Conservation (phyloP, 441 rosid species). For the Brassica balearica region DNA sequence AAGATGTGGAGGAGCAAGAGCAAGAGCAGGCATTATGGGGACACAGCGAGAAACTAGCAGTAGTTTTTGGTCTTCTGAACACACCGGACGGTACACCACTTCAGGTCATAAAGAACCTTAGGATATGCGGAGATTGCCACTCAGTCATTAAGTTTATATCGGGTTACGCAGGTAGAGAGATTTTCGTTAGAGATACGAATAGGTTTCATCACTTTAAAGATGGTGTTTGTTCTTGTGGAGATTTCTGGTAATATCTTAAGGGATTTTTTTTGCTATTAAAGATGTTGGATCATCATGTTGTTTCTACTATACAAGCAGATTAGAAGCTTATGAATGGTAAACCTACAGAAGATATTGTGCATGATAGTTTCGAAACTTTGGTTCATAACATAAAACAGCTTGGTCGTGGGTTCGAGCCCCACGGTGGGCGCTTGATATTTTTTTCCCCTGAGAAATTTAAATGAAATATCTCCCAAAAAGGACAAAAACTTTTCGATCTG, state of each 20-base stretch:
- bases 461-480: not conserved
- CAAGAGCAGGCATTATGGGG: slow-evolving; percentile 62
- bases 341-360: too few species aligned
- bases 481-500: not conserved
- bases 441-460: not conserved
- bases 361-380: too few species aligned
- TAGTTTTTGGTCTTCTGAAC: slow-evolving; percentile 62
- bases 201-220: slow-evolving; percentile 68
- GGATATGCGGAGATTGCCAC: slow-evolving; percentile 75
- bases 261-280: not conserved
- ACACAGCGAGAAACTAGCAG: slow-evolving; percentile 71
- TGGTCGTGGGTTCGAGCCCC: too few species aligned
- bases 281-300: not conserved
- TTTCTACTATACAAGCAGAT: not conserved
- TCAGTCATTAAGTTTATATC: slow-evolving; percentile 62
- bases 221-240: slow-evolving; percentile 71
- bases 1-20: slow-evolving; percentile 67
- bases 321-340: not conserved
- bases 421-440: too few species aligned
- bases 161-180: slow-evolving; percentile 52
- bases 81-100: slow-evolving; percentile 58
- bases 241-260: slow-evolving; percentile 46
- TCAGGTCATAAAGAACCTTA: slow-evolving; percentile 66
- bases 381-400: too few species aligned
- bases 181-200: slow-evolving; percentile 64